These are phyloP conservation scores for Colletotrichum ledebouriae DNA, from an alignment of 2,329 filamentous ascomycete genomes.

Conservation along the genomic window DNA sequence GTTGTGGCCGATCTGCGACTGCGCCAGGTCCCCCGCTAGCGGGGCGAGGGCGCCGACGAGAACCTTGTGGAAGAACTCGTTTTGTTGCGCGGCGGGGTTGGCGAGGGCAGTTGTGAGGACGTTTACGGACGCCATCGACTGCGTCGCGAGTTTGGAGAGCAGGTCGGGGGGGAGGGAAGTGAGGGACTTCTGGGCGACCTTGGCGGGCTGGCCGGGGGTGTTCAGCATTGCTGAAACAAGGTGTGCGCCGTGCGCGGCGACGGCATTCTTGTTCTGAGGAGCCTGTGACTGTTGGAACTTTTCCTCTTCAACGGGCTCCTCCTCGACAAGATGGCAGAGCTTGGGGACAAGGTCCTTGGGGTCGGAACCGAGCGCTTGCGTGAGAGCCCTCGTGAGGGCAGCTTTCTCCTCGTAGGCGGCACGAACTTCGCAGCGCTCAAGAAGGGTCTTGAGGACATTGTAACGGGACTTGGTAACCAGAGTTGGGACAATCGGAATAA, in stretches of 20 bases:
- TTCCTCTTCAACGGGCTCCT: slow-evolving; percentile 49
- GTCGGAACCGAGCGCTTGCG: slow-evolving; percentile 62
- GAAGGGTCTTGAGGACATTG: slow-evolving; percentile 82
- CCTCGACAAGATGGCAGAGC: slow-evolving; percentile 61
- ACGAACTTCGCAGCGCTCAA: slow-evolving; percentile 84
- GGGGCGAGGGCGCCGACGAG: slow-evolving; percentile 63
- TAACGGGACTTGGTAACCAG: slow-evolving; percentile 83
- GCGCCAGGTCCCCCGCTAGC: slow-evolving; percentile 60
- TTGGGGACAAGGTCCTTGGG: slow-evolving; percentile 63
- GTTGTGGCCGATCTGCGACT: slow-evolving; percentile 65
- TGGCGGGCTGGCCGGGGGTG: slow-evolving; percentile 76
- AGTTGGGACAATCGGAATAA: slow-evolving; percentile 78
- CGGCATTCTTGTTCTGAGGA: slow-evolving; percentile 69
- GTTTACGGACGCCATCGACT: slow-evolving; percentile 62
- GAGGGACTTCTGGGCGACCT: slow-evolving; percentile 80
- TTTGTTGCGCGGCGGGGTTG: slow-evolving; percentile 56
- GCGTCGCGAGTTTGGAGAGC: slow-evolving; percentile 74
- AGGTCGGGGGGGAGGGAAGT: slow-evolving; percentile 68
- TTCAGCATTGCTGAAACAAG: slow-evolving; percentile 84
- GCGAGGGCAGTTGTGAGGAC: slow-evolving; percentile 65
- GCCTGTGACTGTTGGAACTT: slow-evolving; percentile 52
- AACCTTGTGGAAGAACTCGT: slow-evolving; percentile 68
- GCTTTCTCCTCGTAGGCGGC: slow-evolving; percentile 67
- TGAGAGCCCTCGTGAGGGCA: slow-evolving; percentile 61
- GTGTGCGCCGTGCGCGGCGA: slow-evolving; percentile 80